Evolutionary conservation across 2,329 filamentous ascomycete genomes (phyloP).

Genomic region (Fusarium chlamydosporum): DNA sequence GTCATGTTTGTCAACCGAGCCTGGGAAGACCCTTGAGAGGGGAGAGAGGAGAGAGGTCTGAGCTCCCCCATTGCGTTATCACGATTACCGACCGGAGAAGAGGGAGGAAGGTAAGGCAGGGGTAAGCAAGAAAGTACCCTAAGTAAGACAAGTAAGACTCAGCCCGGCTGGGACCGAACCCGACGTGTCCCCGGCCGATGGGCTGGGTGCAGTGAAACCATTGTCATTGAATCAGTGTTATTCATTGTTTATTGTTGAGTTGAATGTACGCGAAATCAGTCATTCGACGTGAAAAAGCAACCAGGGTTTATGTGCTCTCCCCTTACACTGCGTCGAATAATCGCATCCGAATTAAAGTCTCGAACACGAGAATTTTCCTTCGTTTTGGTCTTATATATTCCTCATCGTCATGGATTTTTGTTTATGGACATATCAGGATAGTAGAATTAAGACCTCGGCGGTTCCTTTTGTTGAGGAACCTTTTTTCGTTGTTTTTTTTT

Average conservation of each 20-base stretch:
- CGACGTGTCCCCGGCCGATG: slow-evolving; percentile 29
- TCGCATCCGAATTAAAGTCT: neutral
- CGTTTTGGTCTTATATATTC: slow-evolving; percentile 28
- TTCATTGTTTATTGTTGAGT: slow-evolving; percentile 10
- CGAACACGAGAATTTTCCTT: slow-evolving; percentile 2
- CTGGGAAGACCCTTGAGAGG: slow-evolving; percentile 18
- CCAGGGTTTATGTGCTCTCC: neutral
- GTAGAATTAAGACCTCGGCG: slow-evolving; percentile 28
- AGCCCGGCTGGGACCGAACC: slow-evolving; percentile 16
- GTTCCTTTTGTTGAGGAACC: slow-evolving; percentile 30
- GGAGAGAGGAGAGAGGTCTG: slow-evolving; percentile 3
- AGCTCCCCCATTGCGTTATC: slow-evolving; percentile 10
- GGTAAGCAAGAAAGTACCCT: neutral
- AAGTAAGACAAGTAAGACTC: slow-evolving; percentile 4
- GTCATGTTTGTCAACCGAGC: slow-evolving; percentile 41
- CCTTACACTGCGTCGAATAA: neutral
- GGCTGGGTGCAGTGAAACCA: slow-evolving; percentile 23
- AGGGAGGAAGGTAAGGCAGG: neutral
- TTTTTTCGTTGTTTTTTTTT: neutral
- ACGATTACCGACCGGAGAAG: slow-evolving; percentile 3
- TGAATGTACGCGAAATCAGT: slow-evolving; percentile 20
- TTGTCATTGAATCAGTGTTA: neutral
- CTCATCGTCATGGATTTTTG: slow-evolving; percentile 19
- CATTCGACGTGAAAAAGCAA: neutral
- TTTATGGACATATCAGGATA: slow-evolving; percentile 12